phyloP scores from a whole-genome alignment of 1,139 yeast genomes.

The Geotrichum candidum region DNA sequence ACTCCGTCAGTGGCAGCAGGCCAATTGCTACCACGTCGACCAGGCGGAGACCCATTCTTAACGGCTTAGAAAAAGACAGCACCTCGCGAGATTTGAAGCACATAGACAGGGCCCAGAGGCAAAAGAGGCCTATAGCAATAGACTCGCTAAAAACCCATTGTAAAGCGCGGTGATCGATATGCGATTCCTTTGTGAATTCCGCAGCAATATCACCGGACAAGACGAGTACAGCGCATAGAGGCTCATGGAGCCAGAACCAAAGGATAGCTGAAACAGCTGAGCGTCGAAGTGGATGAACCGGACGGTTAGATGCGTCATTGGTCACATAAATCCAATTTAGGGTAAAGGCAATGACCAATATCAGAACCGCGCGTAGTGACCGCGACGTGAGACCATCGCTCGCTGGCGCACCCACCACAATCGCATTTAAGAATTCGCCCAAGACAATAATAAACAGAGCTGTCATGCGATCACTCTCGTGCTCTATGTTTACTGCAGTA shows the following conservation, averaged over 20 bases:
- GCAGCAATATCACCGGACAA: constrained; percentile 62
- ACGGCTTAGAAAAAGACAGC: constrained; percentile 9
- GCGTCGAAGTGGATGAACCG: constrained; percentile 53
- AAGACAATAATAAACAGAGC: constrained; percentile 59
- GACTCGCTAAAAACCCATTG: constrained; percentile 15
- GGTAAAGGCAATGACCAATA: constrained; percentile 47
- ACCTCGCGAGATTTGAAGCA: constrained; percentile 7
- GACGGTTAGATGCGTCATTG: constrained; percentile 47
- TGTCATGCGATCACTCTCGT: constrained; percentile 56
- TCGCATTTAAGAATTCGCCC: constrained; percentile 56
- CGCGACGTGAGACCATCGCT: constrained; percentile 44
- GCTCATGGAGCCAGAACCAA: constrained; percentile 50
- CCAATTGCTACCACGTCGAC: constrained; percentile 13
- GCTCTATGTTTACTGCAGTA: constrained; percentile 62
- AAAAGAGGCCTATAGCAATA: constrained; percentile 14
- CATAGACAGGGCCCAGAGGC: constrained; percentile 16
- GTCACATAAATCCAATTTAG: constrained; percentile 52
- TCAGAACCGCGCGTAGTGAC: constrained; percentile 46
- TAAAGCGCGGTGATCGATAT: constrained; percentile 6
- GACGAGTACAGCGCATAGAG: constrained; percentile 35
- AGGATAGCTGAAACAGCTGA: constrained; percentile 43
- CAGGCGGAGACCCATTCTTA: constrained; percentile 11
- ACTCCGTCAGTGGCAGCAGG: constrained; percentile 9
- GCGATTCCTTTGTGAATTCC: constrained; percentile 34
- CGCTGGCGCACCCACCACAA: constrained; percentile 49